phyloP scores from a whole-genome alignment of 768 basidiomycete species.

The Phanerochaete carnosa region DNA sequence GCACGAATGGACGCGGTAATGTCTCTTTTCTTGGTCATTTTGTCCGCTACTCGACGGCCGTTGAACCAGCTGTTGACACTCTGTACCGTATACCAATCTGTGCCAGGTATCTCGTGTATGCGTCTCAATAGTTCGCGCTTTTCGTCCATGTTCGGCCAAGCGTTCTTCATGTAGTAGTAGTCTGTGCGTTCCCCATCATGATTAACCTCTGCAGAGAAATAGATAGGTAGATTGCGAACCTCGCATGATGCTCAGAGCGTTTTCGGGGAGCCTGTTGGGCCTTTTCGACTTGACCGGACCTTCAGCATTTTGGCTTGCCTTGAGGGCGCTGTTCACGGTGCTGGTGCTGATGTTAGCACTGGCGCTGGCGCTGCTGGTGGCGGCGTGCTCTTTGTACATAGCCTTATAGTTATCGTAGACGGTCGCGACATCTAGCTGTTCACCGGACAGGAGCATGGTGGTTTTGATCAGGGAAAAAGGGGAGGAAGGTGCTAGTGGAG shows the following conservation, averaged over 20 bases:
- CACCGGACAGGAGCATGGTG: background rate
- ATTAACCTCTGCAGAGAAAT: background rate
- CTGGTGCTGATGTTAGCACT: conserved; percentile 2
- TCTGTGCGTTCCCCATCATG: background rate
- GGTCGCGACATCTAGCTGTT: background rate
- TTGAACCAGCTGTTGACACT: background rate
- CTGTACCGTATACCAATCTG: background rate
- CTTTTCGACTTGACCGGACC: background rate
- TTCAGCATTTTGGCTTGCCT: background rate
- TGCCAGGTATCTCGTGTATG: background rate
- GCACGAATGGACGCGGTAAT: conserved; percentile 3
- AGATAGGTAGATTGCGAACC: background rate
- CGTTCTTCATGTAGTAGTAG: background rate
- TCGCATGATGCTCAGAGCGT: background rate
- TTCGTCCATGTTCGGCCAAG: background rate
- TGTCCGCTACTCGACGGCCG: background rate
- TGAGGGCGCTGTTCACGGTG: background rate
- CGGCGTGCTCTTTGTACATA: background rate
- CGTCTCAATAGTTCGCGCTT: background rate
- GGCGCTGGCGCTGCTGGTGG: background rate
- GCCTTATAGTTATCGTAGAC: background rate
- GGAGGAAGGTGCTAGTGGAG: background rate
- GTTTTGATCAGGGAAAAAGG: background rate
- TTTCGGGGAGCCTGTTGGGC: background rate
- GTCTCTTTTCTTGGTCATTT: background rate